phyloP scores from a whole-genome alignment of 371 early-diverging fungal species.

The Coemansia sp. region DNA sequence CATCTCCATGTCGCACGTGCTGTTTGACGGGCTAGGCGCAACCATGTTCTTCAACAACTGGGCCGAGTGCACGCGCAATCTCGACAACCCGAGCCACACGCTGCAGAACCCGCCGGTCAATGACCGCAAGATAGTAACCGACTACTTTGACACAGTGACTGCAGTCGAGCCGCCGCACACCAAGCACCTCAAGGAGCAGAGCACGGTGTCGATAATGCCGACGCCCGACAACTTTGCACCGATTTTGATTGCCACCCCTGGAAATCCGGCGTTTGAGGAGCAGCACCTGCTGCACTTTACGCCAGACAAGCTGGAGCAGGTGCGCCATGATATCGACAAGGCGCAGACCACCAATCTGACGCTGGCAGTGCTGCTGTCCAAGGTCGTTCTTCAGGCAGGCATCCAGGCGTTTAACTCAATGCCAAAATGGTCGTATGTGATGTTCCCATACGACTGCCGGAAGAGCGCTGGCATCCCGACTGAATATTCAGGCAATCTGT shows the following conservation, averaged over 20 bases:
- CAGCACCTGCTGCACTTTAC: slow-evolving; percentile 43
- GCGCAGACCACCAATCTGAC: slow-evolving; percentile 19
- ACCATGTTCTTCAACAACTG: slow-evolving; percentile 29
- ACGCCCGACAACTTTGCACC: slow-evolving; percentile 22
- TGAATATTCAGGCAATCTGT: slow-evolving; percentile 32
- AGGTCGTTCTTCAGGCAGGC: slow-evolving; percentile 27
- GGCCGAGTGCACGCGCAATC: slow-evolving; percentile 39
- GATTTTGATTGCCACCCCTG: slow-evolving; percentile 31
- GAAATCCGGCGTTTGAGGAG: slow-evolving; percentile 10
- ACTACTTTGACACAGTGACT: slow-evolving; percentile 21
- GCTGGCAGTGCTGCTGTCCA: slow-evolving; percentile 24
- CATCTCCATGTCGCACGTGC: slow-evolving; percentile 26
- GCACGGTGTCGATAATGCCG: slow-evolving; percentile 7
- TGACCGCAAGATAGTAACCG: slow-evolving; percentile 18
- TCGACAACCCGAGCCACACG: slow-evolving; percentile 1
- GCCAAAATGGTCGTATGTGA: slow-evolving; percentile 26
- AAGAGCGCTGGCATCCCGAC: slow-evolving; percentile 21
- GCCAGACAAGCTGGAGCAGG: slow-evolving; percentile 16
- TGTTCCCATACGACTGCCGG: slow-evolving; percentile 39
- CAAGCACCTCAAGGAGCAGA: slow-evolving; percentile 20
- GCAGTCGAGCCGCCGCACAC: slow-evolving; percentile 25
- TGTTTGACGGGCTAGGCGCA: slow-evolving; percentile 31
- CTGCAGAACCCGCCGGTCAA: slow-evolving; percentile 21
- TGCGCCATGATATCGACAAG: slow-evolving; percentile 33
- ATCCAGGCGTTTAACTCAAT: slow-evolving; percentile 3